Conservation (phyloP, 441 rosid species). For the Eruca vesicaria region DNA sequence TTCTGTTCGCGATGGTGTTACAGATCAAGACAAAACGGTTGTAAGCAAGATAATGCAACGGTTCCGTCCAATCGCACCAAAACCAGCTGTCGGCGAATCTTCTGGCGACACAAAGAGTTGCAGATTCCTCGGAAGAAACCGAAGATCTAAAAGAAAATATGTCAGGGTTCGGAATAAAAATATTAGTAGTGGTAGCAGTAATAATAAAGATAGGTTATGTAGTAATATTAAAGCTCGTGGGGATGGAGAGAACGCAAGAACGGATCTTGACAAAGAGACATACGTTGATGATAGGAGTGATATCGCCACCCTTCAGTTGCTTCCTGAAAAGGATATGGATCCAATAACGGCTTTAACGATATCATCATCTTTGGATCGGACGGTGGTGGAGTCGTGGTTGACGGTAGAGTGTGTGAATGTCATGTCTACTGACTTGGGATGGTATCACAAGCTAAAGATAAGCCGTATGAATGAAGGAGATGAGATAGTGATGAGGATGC, state of each 20-base stretch:
- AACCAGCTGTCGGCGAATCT: conserved; percentile 34
- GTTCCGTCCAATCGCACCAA: conserved; percentile 91
- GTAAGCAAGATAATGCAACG: conserved; percentile 39
- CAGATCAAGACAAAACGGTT: conserved; percentile 28
- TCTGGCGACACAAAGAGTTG: conserved; percentile 28
- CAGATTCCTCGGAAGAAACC: conserved; percentile 22
- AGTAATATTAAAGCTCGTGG: conserved; percentile 1
- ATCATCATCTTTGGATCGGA: conserved; percentile 13
- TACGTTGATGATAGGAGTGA: background rate
- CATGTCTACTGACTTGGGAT: conserved; percentile 35
- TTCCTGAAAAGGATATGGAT: conserved; percentile 35
- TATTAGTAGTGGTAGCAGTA: background rate
- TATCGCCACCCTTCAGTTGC: conserved; percentile 26
- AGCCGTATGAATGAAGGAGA: conserved; percentile 40
- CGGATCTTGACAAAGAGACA: conserved; percentile 8
- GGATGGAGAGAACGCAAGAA: conserved; percentile 4
- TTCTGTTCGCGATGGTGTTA: background rate
- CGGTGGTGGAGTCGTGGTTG: conserved; percentile 54
- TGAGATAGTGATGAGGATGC: conserved; percentile 38
- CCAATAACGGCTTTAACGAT: background rate
- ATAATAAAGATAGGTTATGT: background rate
- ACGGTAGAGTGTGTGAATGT: conserved; percentile 59
- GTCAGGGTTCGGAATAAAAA: conserved; percentile 58
- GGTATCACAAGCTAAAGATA: conserved; percentile 22
- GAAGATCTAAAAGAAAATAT: conserved; percentile 65